Percentiles rank a stretch among this genome's conserved stretches.
phyloP scores from a whole-genome alignment of 2,329 filamentous ascomycete genomes.

The Talaromyces albobiverticillius region DNA sequence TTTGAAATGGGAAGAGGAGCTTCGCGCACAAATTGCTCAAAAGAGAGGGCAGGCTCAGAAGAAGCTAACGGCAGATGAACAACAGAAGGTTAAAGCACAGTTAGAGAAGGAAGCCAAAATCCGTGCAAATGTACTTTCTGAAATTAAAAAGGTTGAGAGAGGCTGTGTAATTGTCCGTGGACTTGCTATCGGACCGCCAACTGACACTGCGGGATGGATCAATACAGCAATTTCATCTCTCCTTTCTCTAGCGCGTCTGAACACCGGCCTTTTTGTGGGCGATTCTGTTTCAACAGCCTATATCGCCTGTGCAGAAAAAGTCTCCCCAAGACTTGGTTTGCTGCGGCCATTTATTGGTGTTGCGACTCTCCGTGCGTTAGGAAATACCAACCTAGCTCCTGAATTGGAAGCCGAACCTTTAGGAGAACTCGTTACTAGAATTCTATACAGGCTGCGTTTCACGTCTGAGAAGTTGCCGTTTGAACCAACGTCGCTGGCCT shows the following conservation, averaged over 20 bases:
- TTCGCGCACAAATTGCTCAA: conserved; percentile 79
- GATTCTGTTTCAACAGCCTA: conserved; percentile 76
- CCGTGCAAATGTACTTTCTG: conserved; percentile 65
- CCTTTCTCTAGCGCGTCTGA: conserved; percentile 67
- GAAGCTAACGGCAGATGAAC: conserved; percentile 87
- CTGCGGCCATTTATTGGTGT: conserved; percentile 81
- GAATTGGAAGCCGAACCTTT: conserved; percentile 76
- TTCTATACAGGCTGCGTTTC: conserved; percentile 87
- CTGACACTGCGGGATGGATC: conserved; percentile 84
- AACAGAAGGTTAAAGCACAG: conserved; percentile 85
- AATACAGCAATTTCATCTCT: conserved; percentile 73
- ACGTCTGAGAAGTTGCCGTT: conserved; percentile 91
- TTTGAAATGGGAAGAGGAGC: conserved; percentile 93
- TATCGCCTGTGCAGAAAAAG: conserved; percentile 72
- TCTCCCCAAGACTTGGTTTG: conserved; percentile 70
- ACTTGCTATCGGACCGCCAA: conserved; percentile 83
- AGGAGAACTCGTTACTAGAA: conserved; percentile 74
- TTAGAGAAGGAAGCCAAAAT: conserved; percentile 82
- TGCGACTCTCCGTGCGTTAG: conserved; percentile 77
- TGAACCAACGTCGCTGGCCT: conserved; percentile 81
- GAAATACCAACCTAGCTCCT: conserved; percentile 68
- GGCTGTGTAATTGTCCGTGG: conserved; percentile 83
- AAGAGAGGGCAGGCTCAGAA: conserved; percentile 84
- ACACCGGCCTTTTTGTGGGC: conserved; percentile 77
- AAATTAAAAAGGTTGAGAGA: conserved; percentile 70